Base-by-base conservation (phyloP, 345 rosid species). In the Pistacia atlantica region DNA sequence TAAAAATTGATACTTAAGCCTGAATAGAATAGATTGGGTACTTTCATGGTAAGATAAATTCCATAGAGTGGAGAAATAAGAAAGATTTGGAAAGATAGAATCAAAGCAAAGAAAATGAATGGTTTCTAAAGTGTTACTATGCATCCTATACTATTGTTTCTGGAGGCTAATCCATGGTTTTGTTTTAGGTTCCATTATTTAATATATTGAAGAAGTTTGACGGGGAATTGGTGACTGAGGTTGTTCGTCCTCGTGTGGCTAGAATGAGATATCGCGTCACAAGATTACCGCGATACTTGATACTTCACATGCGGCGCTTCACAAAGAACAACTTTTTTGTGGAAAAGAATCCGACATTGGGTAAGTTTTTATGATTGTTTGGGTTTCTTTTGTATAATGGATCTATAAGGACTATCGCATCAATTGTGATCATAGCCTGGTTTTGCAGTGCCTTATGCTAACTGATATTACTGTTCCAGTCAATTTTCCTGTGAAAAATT, bases 311-410 rank as follows among this genome's bases (percentile, higher is more conserved):
- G 99, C 88, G 90, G 55, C 94, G 99, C 31, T 95, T 95, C 81
- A 93, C 92, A 20, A 92, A 89, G 88, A 96, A 92, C 75, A 90
- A 94, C 81, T 96, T 96, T 75, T 96, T 96, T 79, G 91, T 89
- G 71, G 99, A 94, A 84, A 94, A 96, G 88, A 96, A 96, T 78
- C 97, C 98, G 45, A 96, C 99, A 11, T 72, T 96, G 71, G 99
- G 99, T 92, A 67, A 86, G 87, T 76, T 68, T 25, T 12, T 45
- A 42, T 48, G 28, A 14, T 51, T 8, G 6, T 14, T 65, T 33
- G 20, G 18, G 31, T 22, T 61, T 37, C 35, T 22, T 37, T 10
- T 17, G 52, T 62, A 31, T 68, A 59, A 18, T 56, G 68, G 55
- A 69, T 48, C 33, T 18, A 18, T 22, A 31, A 6, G 20, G 13